Evolutionary conservation across 1,139 yeast genomes (phyloP).

Genomic region (Pneumocystis oryctolagi): DNA sequence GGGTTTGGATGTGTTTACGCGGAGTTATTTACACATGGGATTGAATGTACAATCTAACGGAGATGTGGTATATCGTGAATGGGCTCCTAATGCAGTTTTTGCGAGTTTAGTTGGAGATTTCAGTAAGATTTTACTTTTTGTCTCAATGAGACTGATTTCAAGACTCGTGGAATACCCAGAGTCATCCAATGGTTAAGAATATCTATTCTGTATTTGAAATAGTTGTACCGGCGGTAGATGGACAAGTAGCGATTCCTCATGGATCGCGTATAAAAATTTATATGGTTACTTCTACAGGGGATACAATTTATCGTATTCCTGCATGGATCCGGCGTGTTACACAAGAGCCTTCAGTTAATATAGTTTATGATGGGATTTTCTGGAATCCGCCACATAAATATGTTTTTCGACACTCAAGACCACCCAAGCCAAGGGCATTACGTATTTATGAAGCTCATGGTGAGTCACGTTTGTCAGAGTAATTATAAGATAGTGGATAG

Average conservation of each 20-base stretch:
- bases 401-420: conserved; percentile 39
- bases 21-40: conserved; percentile 57
- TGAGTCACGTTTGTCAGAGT: neutral
- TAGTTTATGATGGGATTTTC: conserved; percentile 70
- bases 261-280: conserved; percentile 51
- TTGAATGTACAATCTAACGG: conserved; percentile 45
- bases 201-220: conserved; percentile 59
- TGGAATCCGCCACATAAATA: conserved; percentile 66
- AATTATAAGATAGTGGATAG: neutral
- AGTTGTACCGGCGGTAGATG: conserved; percentile 36
- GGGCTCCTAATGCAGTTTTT: conserved; percentile 71
- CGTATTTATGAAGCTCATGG: conserved; percentile 87
- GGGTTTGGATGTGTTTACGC: conserved; percentile 37
- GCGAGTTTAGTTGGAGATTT: conserved; percentile 83
- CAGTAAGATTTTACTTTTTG: conserved; percentile 23
- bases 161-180: conserved; percentile 50
- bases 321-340: conserved; percentile 84
- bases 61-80: conserved; percentile 52
- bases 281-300: conserved; percentile 30
- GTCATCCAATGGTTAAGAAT: conserved; percentile 43
- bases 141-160: neutral
- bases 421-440: conserved; percentile 46
- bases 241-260: conserved; percentile 59
- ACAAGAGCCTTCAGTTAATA: conserved; percentile 37
- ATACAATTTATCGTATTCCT: conserved; percentile 62